These are phyloP conservation scores for Entomortierella parvispora DNA, from an alignment of 192 early-diverging fungal genomes.

Conservation along the genomic window DNA sequence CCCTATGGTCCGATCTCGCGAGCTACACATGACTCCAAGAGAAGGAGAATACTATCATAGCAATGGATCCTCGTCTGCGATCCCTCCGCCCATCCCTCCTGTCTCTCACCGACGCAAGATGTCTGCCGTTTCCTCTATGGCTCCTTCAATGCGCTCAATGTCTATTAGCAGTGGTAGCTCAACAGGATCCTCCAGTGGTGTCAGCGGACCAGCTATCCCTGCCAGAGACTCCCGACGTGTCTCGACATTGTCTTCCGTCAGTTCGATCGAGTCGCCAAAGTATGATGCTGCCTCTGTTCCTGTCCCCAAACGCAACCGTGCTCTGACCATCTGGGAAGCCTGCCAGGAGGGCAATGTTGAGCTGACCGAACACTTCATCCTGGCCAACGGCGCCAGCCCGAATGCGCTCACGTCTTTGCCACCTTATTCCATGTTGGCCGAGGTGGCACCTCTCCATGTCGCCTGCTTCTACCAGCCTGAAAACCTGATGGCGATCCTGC, in stretches of 20 bases:
- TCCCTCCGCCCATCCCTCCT: conserved; percentile 17
- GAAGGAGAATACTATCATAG: conserved; percentile 6
- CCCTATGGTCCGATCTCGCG: conserved; percentile 26
- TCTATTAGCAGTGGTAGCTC: conserved; percentile 46
- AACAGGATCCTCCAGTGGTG: conserved; percentile 17
- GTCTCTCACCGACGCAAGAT: conserved; percentile 33
- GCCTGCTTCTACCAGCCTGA: conserved; percentile 44
- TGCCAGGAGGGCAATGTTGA: conserved; percentile 44
- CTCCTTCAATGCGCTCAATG: conserved; percentile 35
- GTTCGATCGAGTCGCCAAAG: conserved; percentile 30
- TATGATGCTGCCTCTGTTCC: conserved; percentile 20
- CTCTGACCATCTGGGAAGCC: conserved; percentile 42
- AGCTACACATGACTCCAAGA: conserved; percentile 11
- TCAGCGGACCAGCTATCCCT: conserved; percentile 26
- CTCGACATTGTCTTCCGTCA: conserved; percentile 35
- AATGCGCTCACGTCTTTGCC: conserved; percentile 29
- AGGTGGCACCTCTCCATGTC: conserved; percentile 41
- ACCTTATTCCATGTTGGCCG: conserved; percentile 35
- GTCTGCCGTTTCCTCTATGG: conserved; percentile 41
- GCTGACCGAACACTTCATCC: conserved; percentile 30
- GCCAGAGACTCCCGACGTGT: conserved; percentile 39
- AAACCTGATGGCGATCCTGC: conserved; percentile 29
- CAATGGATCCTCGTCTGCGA: neutral
- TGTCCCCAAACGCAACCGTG: conserved; percentile 12
- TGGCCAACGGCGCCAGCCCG: conserved; percentile 21